Percentiles rank a stretch among this genome's conserved stretches.
Conservation (phyloP, 192 early-diverging fungal genomes). For the Dissophora ornata region DNA sequence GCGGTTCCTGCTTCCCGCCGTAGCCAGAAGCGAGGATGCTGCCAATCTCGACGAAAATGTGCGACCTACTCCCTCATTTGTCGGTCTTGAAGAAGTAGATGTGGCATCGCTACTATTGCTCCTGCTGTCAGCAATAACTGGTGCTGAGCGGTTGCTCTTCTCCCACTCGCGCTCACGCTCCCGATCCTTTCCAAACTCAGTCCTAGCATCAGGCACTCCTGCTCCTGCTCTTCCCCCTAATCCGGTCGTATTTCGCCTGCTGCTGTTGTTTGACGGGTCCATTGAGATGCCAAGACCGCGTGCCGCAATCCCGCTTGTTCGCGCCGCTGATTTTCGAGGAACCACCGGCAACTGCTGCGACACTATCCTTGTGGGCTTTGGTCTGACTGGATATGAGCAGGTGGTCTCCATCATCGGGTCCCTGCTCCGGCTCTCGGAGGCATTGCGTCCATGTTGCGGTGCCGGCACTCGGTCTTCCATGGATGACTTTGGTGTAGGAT, state of each 20-base stretch:
- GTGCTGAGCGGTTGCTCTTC: constrained; percentile 9
- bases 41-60: too few species aligned
- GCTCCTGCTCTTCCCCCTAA: background rate
- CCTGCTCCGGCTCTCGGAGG: background rate
- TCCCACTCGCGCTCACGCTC: constrained; percentile 16
- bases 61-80: background rate
- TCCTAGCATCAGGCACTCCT: background rate
- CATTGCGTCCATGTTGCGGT: background rate
- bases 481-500: constrained; percentile 15
- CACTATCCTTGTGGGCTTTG: background rate
- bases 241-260: background rate
- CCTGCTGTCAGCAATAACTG: background rate
- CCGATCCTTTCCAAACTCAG: background rate
- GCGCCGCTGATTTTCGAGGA: constrained; percentile 16
- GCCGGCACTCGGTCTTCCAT: constrained; percentile 7
- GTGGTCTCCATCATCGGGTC: background rate
- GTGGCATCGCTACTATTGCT: background rate
- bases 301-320: constrained; percentile 8
- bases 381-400: constrained; percentile 6
- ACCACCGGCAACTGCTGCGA: constrained; percentile 10
- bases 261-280: background rate
- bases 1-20: too few species aligned
- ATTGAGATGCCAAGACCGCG: constrained; percentile 20
- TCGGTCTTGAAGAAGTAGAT: too few species aligned
- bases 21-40: too few species aligned